Evolutionary conservation across 257 asterid species (phyloP).

Genomic region (Knoxia roxburghii): DNA sequence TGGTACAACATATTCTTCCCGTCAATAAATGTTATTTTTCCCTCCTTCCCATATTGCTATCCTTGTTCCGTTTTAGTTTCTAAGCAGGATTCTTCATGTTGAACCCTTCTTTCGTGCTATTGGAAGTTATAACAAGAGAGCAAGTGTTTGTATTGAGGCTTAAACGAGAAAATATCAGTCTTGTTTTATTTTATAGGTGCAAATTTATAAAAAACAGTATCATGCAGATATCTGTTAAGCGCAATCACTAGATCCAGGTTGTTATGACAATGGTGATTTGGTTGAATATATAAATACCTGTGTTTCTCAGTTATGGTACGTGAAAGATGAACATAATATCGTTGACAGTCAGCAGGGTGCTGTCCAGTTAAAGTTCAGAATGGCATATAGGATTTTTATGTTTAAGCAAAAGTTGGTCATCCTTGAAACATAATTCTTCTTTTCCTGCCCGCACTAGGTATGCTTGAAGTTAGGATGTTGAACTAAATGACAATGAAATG

Average conservation of each 20-base stretch:
- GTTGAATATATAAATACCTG: background rate
- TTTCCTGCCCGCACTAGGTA: background rate
- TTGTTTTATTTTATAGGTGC: background rate
- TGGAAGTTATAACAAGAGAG: background rate
- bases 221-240: background rate
- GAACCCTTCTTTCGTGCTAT: background rate
- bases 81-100: background rate
- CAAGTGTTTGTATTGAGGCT: background rate
- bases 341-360: background rate
- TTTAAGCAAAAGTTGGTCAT: background rate
- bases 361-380: background rate
- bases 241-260: background rate
- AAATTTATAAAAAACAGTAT: background rate
- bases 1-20: slow-evolving; percentile 1
- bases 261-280: background rate
- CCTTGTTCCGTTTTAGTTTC: background rate
- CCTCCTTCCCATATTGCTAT: no score
- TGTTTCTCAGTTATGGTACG: background rate
- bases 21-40: no score
- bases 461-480: background rate
- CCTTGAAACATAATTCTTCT: background rate
- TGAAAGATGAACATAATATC: background rate
- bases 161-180: background rate
- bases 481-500: background rate
- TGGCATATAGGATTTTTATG: background rate